These are phyloP conservation scores for Eucalyptus lansdowneana DNA, from an alignment of 345 rosid species.

Conservation along the genomic window DNA sequence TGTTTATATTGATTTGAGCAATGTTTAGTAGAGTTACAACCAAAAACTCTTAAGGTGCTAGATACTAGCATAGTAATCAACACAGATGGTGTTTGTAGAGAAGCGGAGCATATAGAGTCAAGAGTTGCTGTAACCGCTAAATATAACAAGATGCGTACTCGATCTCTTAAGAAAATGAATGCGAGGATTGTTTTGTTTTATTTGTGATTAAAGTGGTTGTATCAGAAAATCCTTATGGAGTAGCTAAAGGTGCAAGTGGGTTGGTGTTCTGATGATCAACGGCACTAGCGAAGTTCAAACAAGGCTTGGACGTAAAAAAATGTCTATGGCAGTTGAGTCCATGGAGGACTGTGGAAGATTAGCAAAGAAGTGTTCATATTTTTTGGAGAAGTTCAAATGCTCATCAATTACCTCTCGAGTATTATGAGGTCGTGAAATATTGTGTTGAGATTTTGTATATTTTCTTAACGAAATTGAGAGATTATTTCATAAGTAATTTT, in stretches of 20 bases:
- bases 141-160: background rate
- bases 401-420: no score
- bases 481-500: rapidly evolving
- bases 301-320: background rate
- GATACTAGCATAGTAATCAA: background rate
- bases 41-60: background rate
- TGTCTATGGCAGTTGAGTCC: rapidly evolving
- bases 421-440: no score
- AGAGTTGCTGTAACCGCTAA: background rate
- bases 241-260: background rate
- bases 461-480: no score
- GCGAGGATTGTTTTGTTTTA: rapidly evolving
- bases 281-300: background rate
- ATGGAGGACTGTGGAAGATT: background rate
- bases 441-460: no score
- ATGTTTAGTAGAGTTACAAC: background rate
- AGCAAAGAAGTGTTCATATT: background rate
- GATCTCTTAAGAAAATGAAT: background rate
- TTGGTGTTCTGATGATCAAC: rapidly evolving
- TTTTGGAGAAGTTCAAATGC: no score
- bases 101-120: background rate
- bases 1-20: background rate
- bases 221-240: background rate
- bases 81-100: rapidly evolving
- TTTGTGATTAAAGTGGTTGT: background rate